Percentiles rank a stretch among this genome's conserved stretches.
These are phyloP conservation scores for Geranomyces variabilis DNA, from an alignment of 192 early-diverging fungal genomes.

Conservation along the genomic window DNA sequence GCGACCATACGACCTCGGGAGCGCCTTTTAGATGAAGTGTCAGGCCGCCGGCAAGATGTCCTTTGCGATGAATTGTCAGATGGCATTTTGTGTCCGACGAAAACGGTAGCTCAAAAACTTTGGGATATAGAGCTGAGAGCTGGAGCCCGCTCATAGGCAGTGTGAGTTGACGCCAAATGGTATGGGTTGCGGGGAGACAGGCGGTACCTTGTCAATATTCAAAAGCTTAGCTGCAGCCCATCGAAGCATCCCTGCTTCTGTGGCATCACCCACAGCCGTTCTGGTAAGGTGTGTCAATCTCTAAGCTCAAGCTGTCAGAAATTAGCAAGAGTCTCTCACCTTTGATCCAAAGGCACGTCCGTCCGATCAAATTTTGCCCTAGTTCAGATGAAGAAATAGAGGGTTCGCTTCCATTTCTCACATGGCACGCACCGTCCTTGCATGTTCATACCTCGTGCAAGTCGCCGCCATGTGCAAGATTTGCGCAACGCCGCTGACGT, in stretches of 20 bases:
- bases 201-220: conserved; percentile 67
- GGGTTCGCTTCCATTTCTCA: background rate
- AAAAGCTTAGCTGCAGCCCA: conserved; percentile 68
- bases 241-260: conserved; percentile 79
- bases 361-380: conserved; percentile 44
- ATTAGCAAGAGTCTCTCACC: background rate
- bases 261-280: conserved; percentile 76
- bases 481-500: conserved; percentile 61
- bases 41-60: conserved; percentile 66
- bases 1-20: conserved; percentile 81
- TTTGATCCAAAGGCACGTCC: conserved; percentile 16
- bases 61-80: conserved; percentile 82
- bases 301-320: too few species aligned
- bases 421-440: background rate
- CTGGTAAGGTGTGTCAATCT: conserved; percentile 3
- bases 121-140: conserved; percentile 15
- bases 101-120: conserved; percentile 93
- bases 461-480: conserved; percentile 76
- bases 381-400: background rate
- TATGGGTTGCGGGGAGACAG: background rate
- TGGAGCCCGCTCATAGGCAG: background rate
- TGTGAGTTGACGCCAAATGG: background rate
- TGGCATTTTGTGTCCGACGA: conserved; percentile 91
- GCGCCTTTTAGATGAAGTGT: conserved; percentile 88
- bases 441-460: conserved; percentile 51